Conservation (phyloP, 306 rosid genomes). For the Cucurbita pepo region DNA sequence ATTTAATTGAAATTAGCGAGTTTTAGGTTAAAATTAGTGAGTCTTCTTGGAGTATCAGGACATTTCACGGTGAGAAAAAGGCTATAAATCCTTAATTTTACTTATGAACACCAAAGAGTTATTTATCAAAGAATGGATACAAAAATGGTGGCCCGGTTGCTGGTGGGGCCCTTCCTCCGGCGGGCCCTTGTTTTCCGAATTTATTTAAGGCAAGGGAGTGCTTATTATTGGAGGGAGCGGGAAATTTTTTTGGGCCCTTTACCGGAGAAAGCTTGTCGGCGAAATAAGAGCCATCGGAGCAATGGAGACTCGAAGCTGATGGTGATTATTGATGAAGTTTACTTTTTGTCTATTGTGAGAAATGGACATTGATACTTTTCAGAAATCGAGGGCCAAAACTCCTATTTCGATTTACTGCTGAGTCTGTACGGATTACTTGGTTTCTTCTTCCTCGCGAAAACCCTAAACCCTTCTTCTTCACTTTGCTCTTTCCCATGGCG, state of each 20-base stretch:
- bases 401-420: not conserved
- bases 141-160: not conserved
- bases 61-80: not conserved
- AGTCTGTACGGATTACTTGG: not conserved
- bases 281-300: not conserved
- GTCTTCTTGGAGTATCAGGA: not conserved
- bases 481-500: not conserved
- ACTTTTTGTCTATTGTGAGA: not conserved
- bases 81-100: not conserved
- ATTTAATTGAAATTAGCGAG: too few relatives aligned
- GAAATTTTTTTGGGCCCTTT: not conserved
- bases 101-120: not conserved
- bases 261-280: not conserved
- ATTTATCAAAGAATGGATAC: not conserved
- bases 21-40: too few relatives aligned
- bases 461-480: constrained; percentile 4
- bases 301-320: not conserved
- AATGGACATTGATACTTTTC: not conserved
- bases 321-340: not conserved
- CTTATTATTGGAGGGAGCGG: not conserved
- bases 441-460: not conserved
- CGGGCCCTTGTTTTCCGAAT: not conserved
- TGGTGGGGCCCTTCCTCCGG: not conserved
- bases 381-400: not conserved
- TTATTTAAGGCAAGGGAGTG: not conserved